Evolutionary conservation across 768 basidiomycete species (phyloP), one percentile per base, ranked within the genome.

Genomic region (Pleurotus sapidus): DNA sequence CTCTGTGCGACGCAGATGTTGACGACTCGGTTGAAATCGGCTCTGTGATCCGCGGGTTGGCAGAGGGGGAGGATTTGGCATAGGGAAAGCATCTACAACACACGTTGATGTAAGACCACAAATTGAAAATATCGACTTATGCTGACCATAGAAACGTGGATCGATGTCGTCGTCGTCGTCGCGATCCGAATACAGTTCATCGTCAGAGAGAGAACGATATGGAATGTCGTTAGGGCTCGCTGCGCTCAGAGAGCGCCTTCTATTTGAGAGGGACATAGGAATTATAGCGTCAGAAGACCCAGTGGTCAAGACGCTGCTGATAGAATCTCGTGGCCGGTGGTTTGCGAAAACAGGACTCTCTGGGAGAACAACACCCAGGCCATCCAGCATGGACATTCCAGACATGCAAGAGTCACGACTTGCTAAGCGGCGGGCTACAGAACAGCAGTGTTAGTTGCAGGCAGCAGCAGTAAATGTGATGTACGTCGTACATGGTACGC

Each of bases 251-350:
- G 55, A 48, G 47, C 20, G 47, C 18, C 56, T 45, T 34, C 51
- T 43, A 39, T 40, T 24, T 46, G 30, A 61, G n/a, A 58, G 58
- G 30, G 57, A 59, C 43, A 72, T 75, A 7, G 81, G 79, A 56
- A 86, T 73, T 48, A 87, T 71, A 9, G 81, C 86, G 25, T 88
- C 83, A 1, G 79, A 78, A 3, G 86, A 86, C 40, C 74, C 70
- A 34, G 79, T 79, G 0, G 85, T 84, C 73, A 82, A 73, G 58
- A 84, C 68, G 0, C 86, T 84, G 24, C 79, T 77, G 49, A 87
- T 68, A 61, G 84, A 87, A 46, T 75, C 77, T 50, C 79, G 70
- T 4, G 85, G 86, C 25, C 51, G 34, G 38, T 53, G 51, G 20
- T 53, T 53, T 3, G n/a, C 24, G 20, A 53, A 53, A 11, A 53